Conservation (phyloP, 164 flowering plant species). For the Vitis rotundifolia region DNA sequence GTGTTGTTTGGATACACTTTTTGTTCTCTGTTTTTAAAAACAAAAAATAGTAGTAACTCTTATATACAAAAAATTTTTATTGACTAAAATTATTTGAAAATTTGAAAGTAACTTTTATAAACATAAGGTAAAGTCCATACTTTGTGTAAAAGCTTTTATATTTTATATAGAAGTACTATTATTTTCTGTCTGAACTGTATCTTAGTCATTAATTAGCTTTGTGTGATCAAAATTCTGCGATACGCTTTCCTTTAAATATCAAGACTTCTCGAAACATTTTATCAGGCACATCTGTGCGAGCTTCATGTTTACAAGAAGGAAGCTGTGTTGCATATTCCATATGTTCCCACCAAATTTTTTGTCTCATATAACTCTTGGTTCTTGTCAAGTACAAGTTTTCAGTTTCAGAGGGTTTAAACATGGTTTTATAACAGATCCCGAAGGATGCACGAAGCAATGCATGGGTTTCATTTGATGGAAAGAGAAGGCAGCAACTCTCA, state of each 20-base stretch:
- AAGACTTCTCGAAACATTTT: too few species aligned
- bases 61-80: too few species aligned
- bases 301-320: neutral
- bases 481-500: constrained; percentile 95
- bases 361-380: neutral
- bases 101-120: neutral
- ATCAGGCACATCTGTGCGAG: too few species aligned
- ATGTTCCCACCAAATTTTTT: neutral
- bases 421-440: constrained; percentile 61
- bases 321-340: neutral
- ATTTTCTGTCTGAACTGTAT: neutral
- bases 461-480: constrained; percentile 99
- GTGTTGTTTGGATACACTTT: too few species aligned
- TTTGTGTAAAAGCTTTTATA: neutral
- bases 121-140: neutral
- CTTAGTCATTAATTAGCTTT: too few species aligned
- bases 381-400: neutral
- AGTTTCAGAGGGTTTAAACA: neutral
- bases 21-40: too few species aligned
- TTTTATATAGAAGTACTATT: too few species aligned
- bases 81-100: too few species aligned
- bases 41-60: too few species aligned
- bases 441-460: constrained; percentile 93
- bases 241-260: too few species aligned
- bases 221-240: too few species aligned